Percentiles rank a stretch among this genome's conserved stretches.
These are phyloP conservation scores for Gamarada debralockiae DNA, from an alignment of 495 filamentous ascomycete genomes.

Conservation along the genomic window DNA sequence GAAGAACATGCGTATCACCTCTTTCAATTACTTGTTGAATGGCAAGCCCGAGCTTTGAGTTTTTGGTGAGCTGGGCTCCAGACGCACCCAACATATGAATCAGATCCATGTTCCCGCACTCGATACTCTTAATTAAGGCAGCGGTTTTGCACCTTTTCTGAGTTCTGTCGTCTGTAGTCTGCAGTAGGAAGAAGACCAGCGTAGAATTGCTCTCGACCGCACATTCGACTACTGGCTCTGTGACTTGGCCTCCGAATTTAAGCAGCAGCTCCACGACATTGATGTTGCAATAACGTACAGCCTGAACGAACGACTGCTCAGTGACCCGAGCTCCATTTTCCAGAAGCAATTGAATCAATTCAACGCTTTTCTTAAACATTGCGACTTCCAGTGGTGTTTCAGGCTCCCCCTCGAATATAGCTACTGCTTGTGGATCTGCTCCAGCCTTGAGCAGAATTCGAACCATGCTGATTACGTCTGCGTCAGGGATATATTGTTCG, in stretches of 20 bases:
- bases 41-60: neutral
- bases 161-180: neutral
- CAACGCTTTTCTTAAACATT: conserved; percentile 2
- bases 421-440: conserved; percentile 4
- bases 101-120: conserved; percentile 3
- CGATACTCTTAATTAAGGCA: conserved; percentile 2
- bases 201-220: conserved; percentile 2
- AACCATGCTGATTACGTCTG: conserved; percentile 12
- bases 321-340: neutral
- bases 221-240: neutral
- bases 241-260: conserved; percentile 3
- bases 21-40: neutral
- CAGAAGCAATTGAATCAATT: conserved; percentile 3
- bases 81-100: neutral
- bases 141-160: conserved; percentile 2
- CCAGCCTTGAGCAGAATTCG: conserved; percentile 13
- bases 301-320: conserved; percentile 3
- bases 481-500: neutral
- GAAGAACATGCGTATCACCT: conserved; percentile 7
- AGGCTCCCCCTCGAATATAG: neutral
- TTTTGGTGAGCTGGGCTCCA: neutral
- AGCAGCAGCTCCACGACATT: conserved; percentile 10
- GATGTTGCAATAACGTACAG: conserved; percentile 1
- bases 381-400: neutral
- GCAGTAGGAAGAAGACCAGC: conserved; percentile 3